Conservation (phyloP, 2,329 filamentous ascomycete genomes). For the Neobulgaria alba region DNA sequence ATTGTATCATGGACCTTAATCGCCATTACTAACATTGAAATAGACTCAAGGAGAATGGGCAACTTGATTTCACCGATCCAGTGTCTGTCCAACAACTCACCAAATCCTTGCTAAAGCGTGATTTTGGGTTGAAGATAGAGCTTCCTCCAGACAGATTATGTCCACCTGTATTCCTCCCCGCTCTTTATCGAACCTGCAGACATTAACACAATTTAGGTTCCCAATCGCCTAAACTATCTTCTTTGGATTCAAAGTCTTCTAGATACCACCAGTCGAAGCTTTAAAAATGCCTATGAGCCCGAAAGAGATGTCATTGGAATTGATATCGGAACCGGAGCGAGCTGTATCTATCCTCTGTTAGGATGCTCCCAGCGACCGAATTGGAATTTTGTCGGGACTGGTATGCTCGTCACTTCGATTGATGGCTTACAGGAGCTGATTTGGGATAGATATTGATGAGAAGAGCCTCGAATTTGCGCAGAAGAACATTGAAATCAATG, state of each 20-base stretch:
- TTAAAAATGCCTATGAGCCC: conserved; percentile 41
- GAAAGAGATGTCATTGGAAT: conserved; percentile 56
- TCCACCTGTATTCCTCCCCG: conserved; percentile 55
- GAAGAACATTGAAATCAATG: conserved; percentile 59
- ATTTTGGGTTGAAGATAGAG: conserved; percentile 65
- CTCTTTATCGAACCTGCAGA: not conserved
- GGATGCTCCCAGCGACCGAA: conserved; percentile 56
- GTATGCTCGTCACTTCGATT: conserved; percentile 24
- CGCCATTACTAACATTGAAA: not conserved
- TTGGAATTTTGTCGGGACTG: conserved; percentile 68
- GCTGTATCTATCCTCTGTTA: conserved; percentile 83
- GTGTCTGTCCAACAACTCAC: conserved; percentile 71
- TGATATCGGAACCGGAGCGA: conserved; percentile 86
- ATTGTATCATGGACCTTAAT: not conserved
- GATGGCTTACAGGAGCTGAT: conserved; percentile 28
- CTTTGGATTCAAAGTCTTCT: conserved; percentile 79
- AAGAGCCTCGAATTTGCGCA: conserved; percentile 58
- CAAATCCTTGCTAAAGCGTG: conserved; percentile 62
- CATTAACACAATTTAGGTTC: conserved; percentile 34
- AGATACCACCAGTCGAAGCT: conserved; percentile 46
- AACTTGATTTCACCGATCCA: conserved; percentile 76
- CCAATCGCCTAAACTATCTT: conserved; percentile 76
- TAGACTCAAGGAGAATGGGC: conserved; percentile 44
- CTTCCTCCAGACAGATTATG: conserved; percentile 75
- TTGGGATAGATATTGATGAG: conserved; percentile 58